Evolutionary conservation across 2,329 filamentous ascomycete genomes (phyloP).

Genomic region (Cyphellophora attinorum): DNA sequence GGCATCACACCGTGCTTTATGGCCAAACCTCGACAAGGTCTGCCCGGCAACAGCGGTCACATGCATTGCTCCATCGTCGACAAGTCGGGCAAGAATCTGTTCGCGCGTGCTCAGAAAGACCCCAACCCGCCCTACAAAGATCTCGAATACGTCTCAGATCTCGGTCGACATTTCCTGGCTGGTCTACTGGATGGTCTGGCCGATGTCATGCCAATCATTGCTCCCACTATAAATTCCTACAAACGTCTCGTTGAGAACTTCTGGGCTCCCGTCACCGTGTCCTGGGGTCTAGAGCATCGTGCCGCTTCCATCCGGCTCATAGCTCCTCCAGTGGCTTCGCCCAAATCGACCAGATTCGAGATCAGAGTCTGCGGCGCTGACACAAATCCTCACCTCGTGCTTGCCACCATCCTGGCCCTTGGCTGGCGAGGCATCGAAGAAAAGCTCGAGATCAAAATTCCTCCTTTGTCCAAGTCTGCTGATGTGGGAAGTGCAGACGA

Average conservation of each 20-base stretch:
- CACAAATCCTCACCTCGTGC: constrained; percentile 77
- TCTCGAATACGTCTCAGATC: constrained; percentile 69
- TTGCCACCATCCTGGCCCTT: constrained; percentile 75
- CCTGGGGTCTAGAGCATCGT: constrained; percentile 92
- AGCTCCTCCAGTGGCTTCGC: constrained; percentile 72
- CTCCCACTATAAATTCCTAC: constrained; percentile 94
- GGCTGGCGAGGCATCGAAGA: constrained; percentile 90
- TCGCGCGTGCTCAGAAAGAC: constrained; percentile 65
- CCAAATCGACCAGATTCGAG: constrained; percentile 84
- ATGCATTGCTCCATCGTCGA: constrained; percentile 89
- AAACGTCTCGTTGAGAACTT: constrained; percentile 98
- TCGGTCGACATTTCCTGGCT: constrained; percentile 87
- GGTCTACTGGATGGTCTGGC: constrained; percentile 81
- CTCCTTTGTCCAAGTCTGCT: constrained; percentile 76
- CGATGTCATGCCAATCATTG: constrained; percentile 90
- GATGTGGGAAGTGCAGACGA: constrained; percentile 66
- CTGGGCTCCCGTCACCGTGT: constrained; percentile 96
- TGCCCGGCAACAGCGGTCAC: constrained; percentile 92
- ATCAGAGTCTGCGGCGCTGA: constrained; percentile 91
- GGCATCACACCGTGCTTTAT: constrained; percentile 97
- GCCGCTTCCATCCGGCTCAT: constrained; percentile 87
- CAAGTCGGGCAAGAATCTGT: constrained; percentile 70
- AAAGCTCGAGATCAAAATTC: constrained; percentile 72
- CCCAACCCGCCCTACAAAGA: constrained; percentile 63
- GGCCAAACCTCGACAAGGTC: constrained; percentile 85